Percentiles rank a stretch among this genome's conserved stretches.
These are phyloP conservation scores for Venturia asperata DNA, from an alignment of 2,329 filamentous ascomycete genomes.

Conservation along the genomic window DNA sequence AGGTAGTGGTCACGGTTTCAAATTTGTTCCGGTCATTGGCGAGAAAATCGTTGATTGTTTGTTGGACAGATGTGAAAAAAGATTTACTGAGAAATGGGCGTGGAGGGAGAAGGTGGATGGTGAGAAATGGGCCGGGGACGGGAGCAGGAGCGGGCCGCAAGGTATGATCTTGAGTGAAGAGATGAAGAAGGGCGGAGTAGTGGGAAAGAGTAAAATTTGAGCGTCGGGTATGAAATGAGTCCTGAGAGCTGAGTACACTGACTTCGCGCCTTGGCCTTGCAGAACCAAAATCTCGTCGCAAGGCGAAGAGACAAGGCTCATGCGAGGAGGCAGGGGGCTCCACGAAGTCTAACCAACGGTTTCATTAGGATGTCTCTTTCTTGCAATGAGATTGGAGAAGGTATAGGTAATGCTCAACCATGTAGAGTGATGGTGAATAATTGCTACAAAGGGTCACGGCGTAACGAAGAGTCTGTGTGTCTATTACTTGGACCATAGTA, in stretches of 20 bases:
- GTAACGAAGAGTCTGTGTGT: too few species aligned
- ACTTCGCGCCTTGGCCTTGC: neutral
- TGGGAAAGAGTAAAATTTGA: neutral
- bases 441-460: too few species aligned
- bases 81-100: conserved; percentile 57
- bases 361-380: too few species aligned
- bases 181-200: conserved; percentile 29
- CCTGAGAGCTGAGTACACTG: neutral
- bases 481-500: too few species aligned
- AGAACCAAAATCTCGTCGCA: neutral
- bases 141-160: conserved; percentile 32
- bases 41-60: conserved; percentile 48
- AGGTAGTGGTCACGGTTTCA: conserved; percentile 56
- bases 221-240: neutral
- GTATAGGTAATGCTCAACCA: too few species aligned
- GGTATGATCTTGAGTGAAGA: conserved; percentile 36
- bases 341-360: too few species aligned
- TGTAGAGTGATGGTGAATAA: too few species aligned
- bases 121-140: conserved; percentile 31
- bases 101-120: conserved; percentile 35
- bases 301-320: too few species aligned
- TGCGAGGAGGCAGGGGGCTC: too few species aligned
- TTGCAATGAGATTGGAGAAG: too few species aligned
- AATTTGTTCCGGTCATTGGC: conserved; percentile 54
- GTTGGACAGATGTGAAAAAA: conserved; percentile 32